Evolutionary conservation across 2,329 filamentous ascomycete species (phyloP).

Genomic region (Diaporthe destruens): DNA sequence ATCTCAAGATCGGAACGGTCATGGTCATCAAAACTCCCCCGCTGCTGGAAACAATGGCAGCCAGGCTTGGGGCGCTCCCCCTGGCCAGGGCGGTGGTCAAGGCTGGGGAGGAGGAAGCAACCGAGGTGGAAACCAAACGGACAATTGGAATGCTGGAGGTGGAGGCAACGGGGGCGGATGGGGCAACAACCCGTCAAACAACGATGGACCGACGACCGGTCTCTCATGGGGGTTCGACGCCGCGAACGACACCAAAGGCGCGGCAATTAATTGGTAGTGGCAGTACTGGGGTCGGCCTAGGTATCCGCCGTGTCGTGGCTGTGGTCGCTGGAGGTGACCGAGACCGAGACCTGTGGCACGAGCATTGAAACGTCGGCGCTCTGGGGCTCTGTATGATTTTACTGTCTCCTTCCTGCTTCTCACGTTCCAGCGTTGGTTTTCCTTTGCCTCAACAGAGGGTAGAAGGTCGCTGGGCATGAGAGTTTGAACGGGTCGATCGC

Average conservation of each 20-base stretch:
- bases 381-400: constrained; percentile 14
- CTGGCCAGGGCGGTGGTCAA: constrained; percentile 3
- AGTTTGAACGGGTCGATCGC: not conserved
- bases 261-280: constrained; percentile 36
- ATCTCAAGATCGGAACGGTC: constrained; percentile 9
- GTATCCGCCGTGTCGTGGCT: not conserved
- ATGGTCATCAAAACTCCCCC: not conserved
- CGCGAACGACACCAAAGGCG: constrained; percentile 34
- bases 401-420: constrained; percentile 4
- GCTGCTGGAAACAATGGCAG: not conserved
- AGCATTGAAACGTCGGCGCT: constrained; percentile 12
- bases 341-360: not conserved
- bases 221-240: not conserved
- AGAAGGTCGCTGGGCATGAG: too few relatives aligned
- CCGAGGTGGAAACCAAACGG: not conserved
- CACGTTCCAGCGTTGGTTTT: constrained; percentile 7
- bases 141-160: constrained; percentile 10
- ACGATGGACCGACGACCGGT: constrained; percentile 27
- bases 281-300: constrained; percentile 17
- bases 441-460: not conserved
- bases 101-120: constrained; percentile 14
- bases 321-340: not conserved
- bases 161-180: not conserved
- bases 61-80: not conserved
- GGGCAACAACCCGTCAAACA: constrained; percentile 29